Percentiles rank a stretch among this genome's conserved stretches.
Conservation (phyloP, 257 asterid species). For the Solanum pimpinellifolium region DNA sequence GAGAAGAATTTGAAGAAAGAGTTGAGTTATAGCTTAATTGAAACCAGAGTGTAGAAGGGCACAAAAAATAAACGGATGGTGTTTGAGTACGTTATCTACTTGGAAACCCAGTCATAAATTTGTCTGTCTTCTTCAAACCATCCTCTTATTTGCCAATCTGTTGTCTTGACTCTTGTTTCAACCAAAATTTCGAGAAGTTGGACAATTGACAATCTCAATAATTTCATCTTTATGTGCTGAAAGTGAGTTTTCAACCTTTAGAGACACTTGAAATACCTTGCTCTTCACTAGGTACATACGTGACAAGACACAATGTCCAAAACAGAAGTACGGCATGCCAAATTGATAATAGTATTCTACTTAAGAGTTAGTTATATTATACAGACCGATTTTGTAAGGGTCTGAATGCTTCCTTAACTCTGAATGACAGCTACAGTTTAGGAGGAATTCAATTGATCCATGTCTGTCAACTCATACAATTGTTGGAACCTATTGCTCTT, state of each 20-base stretch:
- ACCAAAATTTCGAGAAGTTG: not conserved
- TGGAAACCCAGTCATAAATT: not conserved
- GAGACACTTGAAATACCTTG: not conserved
- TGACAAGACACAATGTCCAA: not conserved
- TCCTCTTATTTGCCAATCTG: not conserved
- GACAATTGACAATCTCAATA: not conserved
- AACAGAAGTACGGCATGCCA: not conserved
- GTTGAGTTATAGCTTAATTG: conserved; percentile 41
- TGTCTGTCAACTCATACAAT: not conserved
- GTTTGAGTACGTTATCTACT: not conserved
- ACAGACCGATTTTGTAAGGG: not conserved
- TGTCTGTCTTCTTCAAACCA: not conserved
- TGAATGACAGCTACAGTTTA: not conserved
- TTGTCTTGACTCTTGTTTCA: not conserved
- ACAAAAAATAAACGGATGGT: not conserved
- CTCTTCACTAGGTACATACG: not conserved
- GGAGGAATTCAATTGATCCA: not conserved
- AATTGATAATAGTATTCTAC: not conserved
- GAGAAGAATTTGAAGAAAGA: conserved; percentile 40
- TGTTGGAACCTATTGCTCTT: not conserved
- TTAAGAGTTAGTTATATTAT: not conserved
- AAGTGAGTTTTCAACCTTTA: not conserved
- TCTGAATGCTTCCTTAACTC: not conserved
- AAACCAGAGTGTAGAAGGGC: not conserved
- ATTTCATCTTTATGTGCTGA: not conserved